Evolutionary conservation across 306 rosid genomes (phyloP).

Genomic region (Ochetophila trinervis): DNA sequence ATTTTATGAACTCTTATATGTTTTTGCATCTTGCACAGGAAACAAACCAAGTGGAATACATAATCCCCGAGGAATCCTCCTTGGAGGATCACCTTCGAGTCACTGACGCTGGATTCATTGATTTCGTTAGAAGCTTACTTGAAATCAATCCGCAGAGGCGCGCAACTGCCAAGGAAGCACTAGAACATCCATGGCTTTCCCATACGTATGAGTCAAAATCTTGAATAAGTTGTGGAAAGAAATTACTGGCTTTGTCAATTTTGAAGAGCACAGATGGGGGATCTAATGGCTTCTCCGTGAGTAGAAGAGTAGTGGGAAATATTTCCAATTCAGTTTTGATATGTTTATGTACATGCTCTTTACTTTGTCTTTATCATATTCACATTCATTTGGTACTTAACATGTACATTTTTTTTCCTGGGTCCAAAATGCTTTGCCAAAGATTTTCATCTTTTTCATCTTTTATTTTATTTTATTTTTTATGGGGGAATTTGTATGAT

Average conservation of each 20-base stretch:
- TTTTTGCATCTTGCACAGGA: conserved; percentile 42
- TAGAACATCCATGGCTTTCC: conserved; percentile 95
- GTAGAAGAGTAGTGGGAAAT: conserved; percentile 4
- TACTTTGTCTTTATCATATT: not conserved
- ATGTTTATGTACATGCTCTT: conserved; percentile 12
- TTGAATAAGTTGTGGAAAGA: conserved; percentile 20
- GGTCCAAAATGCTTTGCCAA: conserved; percentile 14
- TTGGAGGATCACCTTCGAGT: conserved; percentile 70
- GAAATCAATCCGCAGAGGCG: conserved; percentile 72
- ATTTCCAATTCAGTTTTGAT: conserved; percentile 21
- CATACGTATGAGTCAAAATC: conserved; percentile 41
- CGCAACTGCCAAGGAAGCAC: conserved; percentile 70
- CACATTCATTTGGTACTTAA: not conserved
- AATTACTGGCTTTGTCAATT: conserved; percentile 19
- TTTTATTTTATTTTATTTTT: no score
- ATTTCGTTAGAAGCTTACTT: conserved; percentile 65
- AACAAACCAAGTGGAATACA: conserved; percentile 70
- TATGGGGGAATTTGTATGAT: no score
- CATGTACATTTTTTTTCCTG: not conserved
- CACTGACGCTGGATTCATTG: conserved; percentile 52
- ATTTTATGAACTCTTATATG: not conserved
- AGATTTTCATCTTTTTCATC: no score
- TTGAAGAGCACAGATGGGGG: conserved; percentile 4
- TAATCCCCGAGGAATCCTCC: conserved; percentile 79
- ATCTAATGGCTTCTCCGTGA: not conserved